Evolutionary conservation across 352 stramenopile species (phyloP), one percentile per base, ranked within the genome.

Genomic region (Pythium insidiosum): DNA sequence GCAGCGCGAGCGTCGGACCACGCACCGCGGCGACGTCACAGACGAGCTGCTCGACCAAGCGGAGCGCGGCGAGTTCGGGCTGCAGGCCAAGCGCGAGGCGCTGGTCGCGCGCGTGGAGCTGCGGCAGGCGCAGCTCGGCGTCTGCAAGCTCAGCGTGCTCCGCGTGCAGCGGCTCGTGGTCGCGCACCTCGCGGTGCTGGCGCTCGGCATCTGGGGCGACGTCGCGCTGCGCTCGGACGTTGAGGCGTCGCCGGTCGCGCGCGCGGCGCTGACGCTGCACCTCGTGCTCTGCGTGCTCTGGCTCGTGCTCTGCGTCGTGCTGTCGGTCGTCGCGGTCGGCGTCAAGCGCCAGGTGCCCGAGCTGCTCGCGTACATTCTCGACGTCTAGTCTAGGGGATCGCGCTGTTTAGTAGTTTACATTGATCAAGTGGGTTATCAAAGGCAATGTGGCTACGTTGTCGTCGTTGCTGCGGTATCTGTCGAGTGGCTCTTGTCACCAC

Each of bases 41-140:
- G 61, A 75, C 22, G 61, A 83, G 10, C 51, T 82, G 6, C 49
- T 88, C 13, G 61, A 72, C 16, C 66, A 82, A 15, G 74, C 74
- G 0, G 71, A 87, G 21, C 58, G 68, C 10, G 74, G 74, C 6
- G 71, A 87, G 39, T 84, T 87, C 26, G 71, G 74, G 0, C 58
- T 87, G 5, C 72, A 81, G 56, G 74, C 71, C n/a, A 78, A 83
- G 35, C 58, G 49, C 7, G 74, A 83, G 47, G 71, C 71, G 24
- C 50, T 80, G 12, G 56, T 53, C 18, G 68, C 61, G 1, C 69
- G 73, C 10, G 69, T 87, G 18, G 74, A 83, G 53, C 66, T 68
- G 24, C 59, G 64, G 13, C 74, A 84, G 24, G 56, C 68, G 6
- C 53, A 87, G 23, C 50, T 84, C 4, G 74, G 74, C 0, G 41